phyloP scores from a whole-genome alignment of 2,329 filamentous ascomycete species.

The Talaromyces sp. region DNA sequence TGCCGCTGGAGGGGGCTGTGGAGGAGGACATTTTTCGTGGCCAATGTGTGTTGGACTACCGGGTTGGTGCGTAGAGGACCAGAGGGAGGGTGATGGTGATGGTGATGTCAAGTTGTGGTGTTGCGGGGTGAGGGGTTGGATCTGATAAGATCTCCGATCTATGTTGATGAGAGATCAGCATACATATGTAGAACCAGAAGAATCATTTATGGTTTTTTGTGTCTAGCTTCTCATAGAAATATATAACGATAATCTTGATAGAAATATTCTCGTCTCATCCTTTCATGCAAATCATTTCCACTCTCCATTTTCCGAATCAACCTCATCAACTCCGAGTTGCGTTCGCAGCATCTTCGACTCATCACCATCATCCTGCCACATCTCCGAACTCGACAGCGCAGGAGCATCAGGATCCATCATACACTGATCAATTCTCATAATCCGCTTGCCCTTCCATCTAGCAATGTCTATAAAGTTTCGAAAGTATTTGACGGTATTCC shows the following conservation, averaged over 20 bases:
- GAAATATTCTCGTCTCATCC: not conserved
- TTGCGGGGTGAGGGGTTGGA: constrained; percentile 14
- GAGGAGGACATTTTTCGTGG: not conserved
- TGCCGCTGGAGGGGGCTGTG: constrained; percentile 25
- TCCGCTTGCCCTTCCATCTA: constrained; percentile 61
- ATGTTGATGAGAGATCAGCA: not conserved
- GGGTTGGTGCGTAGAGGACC: too few species aligned
- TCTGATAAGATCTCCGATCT: constrained; percentile 7
- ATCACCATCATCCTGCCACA: not conserved
- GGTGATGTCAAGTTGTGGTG: not conserved
- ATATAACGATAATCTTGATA: not conserved
- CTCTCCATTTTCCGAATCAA: not conserved
- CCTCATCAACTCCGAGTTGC: not conserved
- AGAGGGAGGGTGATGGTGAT: not conserved
- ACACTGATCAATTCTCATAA: constrained; percentile 68
- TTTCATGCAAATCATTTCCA: not conserved
- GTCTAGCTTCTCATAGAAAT: not conserved
- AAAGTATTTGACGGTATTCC: constrained; percentile 63
- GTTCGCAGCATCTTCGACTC: not conserved
- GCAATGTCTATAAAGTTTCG: constrained; percentile 64
- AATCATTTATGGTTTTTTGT: not conserved
- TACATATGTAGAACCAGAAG: not conserved
- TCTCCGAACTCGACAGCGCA: not conserved
- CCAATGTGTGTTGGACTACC: not conserved
- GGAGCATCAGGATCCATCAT: constrained; percentile 62